Evolutionary conservation across 2,329 filamentous ascomycete genomes (phyloP), one percentile per base, ranked within the genome.

Genomic region (Penicillium paneum): DNA sequence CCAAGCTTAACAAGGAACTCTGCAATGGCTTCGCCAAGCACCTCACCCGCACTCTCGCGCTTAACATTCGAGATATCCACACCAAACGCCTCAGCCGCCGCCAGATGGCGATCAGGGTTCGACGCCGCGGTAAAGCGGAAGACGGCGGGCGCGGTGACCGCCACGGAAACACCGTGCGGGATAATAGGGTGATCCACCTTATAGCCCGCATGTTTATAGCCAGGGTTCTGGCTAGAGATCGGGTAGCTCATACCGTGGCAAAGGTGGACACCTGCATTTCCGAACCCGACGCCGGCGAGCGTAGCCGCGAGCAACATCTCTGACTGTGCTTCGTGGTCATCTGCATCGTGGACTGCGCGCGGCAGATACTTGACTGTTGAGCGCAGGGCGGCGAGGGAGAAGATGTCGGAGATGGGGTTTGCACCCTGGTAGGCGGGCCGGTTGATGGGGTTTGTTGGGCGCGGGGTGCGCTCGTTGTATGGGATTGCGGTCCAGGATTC

Each of bases 401-500:
- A 99, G 62, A 99, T 93, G 71, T 99, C 94, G 40, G 90, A 95
- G 65, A 99, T 99, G 2, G 94, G 94, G 71, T 99, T 99, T 7
- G 94, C 91, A 38, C 94, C 94, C 74, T 99, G 94, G 70, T 99
- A 99, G 0, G 94, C 92, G 0, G 94, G 94, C 4, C 94, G 83
- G 56, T 93, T 81, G 64, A 99, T 90, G 0, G 95, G 94, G 71
- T 99, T 97, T 4, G 83, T 76, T 0, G 95, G 95, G 3, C 93
- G 81, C 0, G 94, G 94, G 0, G 81, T 84, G 47, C 94, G 86
- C 79, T 96, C 88, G 64, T 89, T 82, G 78, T 91, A 99, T 0
- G 95, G 95, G 59, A 99, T 97, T 2, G 94, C 94, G 0, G 94
- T 99, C 91, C 93, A 99, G 5, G 90, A 95, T 74, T 99, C 95